Base-by-base conservation (phyloP, 2,329 filamentous ascomycete genomes). In the Myriosclerotinia scirpicola region DNA sequence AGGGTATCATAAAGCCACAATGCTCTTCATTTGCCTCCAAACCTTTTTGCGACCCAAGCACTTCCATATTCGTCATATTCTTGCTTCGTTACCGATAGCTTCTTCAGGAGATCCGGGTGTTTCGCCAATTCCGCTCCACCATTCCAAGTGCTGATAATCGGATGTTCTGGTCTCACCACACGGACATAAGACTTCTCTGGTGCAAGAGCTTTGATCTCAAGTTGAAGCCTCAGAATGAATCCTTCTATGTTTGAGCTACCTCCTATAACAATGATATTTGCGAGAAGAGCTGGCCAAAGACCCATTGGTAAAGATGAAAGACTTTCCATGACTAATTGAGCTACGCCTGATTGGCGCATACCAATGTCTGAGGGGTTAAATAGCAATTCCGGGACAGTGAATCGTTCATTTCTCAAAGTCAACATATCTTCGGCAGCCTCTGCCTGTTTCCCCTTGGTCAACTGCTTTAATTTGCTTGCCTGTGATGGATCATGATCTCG, bases 51-150 rank as follows among this genome's bases (percentile, higher is more conserved):
- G 34, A 91, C 83, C 91, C 91, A 94, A 1, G 80, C 81, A 65
- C 85, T 86, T 11, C 95, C 95, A 75, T 93, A 80, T 77, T 99
- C 95, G 62, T 95, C 87, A 77, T 99, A 99, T 75, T 99, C 92
- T 69, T 90, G 85, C 76, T 91, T 92, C 0, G 91, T 95, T n/a
- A 97, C 90, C 2, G 87, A 84, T 15, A 93, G 78, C 59, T 84
- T 83, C 68, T 87, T 84, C 62, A 96, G 70, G 61, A 81, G 81
- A 50, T 90, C 83, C 53, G 83, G 82, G 61, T 93, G 88, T 61
- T 80, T 85, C 0, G 92, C 92, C 66, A 97, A 81, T 67, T 87
- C 85, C 30, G 90, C 90, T n/a, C 89, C 94, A 20, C 95, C 95
- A 15, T 87, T 80, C 94, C 94, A 99, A 0, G 90, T 92, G 70